Evolutionary conservation across 1,284 basidiomycete genomes (phyloP).

Genomic region (Puccinia polysora): DNA sequence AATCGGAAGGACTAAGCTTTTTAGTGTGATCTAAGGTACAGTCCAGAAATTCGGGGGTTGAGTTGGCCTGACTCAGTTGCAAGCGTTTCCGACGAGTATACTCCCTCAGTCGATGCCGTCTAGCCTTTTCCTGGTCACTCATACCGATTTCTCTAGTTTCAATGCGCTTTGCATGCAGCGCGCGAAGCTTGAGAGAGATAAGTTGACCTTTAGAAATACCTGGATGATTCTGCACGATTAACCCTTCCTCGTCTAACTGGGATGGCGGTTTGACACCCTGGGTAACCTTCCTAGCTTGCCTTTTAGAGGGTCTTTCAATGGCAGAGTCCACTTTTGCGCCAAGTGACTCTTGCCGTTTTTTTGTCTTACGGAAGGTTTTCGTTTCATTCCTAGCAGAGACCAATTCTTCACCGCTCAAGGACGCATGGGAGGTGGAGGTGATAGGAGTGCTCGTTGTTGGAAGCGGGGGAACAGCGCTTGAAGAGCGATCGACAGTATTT

Average conservation of each 20-base stretch:
- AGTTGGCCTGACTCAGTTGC: not conserved
- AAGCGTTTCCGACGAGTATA: slow-evolving; percentile 25
- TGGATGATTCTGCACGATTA: slow-evolving; percentile 36
- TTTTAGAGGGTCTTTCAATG: not conserved
- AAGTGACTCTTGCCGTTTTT: slow-evolving; percentile 11
- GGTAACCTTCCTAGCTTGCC: too few species aligned
- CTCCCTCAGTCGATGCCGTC: slow-evolving; percentile 10
- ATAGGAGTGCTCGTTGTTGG: not conserved
- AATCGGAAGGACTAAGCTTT: not conserved
- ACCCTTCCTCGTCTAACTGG: slow-evolving; percentile 35
- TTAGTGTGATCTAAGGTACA: not conserved
- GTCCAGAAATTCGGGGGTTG: not conserved
- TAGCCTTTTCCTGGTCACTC: slow-evolving; percentile 32
- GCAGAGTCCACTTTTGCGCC: slow-evolving; percentile 9
- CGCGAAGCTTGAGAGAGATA: slow-evolving; percentile 33
- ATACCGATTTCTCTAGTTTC: slow-evolving; percentile 24
- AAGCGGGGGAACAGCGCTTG: not conserved
- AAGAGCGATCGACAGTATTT: not conserved
- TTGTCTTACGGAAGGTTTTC: slow-evolving; percentile 7
- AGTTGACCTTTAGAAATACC: slow-evolving; percentile 22
- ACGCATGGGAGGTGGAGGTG: not conserved
- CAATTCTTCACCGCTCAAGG: not conserved
- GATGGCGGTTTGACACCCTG: slow-evolving; percentile 18
- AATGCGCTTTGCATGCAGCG: slow-evolving; percentile 27
- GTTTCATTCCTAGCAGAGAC: not conserved